These are phyloP conservation scores for Curvularia eragrostidis DNA, from an alignment of 2,329 filamentous ascomycete species.

Conservation along the genomic window DNA sequence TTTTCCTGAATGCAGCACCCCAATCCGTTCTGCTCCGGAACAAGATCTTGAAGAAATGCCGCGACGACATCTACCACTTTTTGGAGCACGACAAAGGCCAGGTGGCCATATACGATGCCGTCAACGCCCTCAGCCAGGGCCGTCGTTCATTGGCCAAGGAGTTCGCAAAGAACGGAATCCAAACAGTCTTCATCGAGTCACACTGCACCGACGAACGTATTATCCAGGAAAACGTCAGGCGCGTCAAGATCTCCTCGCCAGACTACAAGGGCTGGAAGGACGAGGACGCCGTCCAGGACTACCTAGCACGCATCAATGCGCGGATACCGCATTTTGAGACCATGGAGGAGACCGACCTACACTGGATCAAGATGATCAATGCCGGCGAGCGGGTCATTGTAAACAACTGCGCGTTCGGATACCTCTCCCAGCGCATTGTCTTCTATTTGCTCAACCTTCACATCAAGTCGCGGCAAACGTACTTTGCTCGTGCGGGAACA, in stretches of 20 bases:
- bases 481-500: conserved; percentile 87
- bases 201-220: conserved; percentile 93
- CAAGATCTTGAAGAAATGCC: conserved; percentile 96
- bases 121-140: conserved; percentile 86
- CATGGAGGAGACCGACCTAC: conserved; percentile 91
- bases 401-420: conserved; percentile 97
- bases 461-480: conserved; percentile 92
- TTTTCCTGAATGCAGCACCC: conserved; percentile 92
- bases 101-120: conserved; percentile 97
- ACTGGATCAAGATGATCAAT: conserved; percentile 99
- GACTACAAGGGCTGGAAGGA: conserved; percentile 95
- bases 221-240: conserved; percentile 93
- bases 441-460: conserved; percentile 98
- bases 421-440: conserved; percentile 94
- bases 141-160: conserved; percentile 88
- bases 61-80: conserved; percentile 96
- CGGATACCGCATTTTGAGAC: conserved; percentile 97
- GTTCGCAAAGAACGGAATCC: conserved; percentile 94
- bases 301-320: conserved; percentile 85
- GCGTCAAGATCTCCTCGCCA: conserved; percentile 96
- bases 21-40: conserved; percentile 91
- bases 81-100: conserved; percentile 97
- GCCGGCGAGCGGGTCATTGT: conserved; percentile 91
- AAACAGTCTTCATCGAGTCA: conserved; percentile 97
- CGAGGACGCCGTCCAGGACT: conserved; percentile 89